Base-by-base conservation (phyloP, 2,329 filamentous ascomycete genomes). In the Diaporthe ampelina region DNA sequence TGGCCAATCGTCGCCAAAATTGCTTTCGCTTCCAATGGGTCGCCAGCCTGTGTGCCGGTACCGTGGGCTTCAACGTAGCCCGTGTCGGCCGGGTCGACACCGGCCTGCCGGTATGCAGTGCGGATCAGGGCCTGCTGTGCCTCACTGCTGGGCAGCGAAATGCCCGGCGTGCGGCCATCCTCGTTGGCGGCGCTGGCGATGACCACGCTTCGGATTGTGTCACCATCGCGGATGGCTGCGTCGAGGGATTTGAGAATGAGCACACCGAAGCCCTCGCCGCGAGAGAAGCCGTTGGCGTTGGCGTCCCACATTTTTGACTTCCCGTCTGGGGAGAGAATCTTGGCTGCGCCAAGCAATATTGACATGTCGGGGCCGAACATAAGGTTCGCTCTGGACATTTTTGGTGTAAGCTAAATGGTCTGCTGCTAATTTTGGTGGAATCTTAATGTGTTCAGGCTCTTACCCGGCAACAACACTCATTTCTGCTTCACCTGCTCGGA, bases 231-330 rank as follows among this genome's bases (percentile, higher is more conserved):
- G 5, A 88, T 52, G 0, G 86, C 86, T 40, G 83, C 81, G 10
- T 79, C 76, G 0, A 88, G 77, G 0, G 79, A 80, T 77, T 88
- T 88, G 1, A 88, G 65, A 0, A 86, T 75, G 7, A 85, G 73
- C 7, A 82, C 83, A 21, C 82, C 79, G 21, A 78, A 74, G 0
- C 77, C 78, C 17, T 82, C 80, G 0, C 81, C 82, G 11, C 81
- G 74, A 2, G 76, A 79, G 54, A 82, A 83, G 0, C 82, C 82
- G 29, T 84, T 80, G 0, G 79, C 82, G 0, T 79, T 70, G 13
- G 77, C 50, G 24, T 83, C 63, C 63, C 82, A 32, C 81, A 84
- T 26, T 78, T 80, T 58, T 78, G 79, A 24, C 78, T 82, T 21
- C 11, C 82, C 81, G 4, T 84, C 81, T 6, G 83, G 80, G 0